Evolutionary conservation across 2,329 filamentous ascomycete species (phyloP).

Genomic region (Clarireedia monteithiana): DNA sequence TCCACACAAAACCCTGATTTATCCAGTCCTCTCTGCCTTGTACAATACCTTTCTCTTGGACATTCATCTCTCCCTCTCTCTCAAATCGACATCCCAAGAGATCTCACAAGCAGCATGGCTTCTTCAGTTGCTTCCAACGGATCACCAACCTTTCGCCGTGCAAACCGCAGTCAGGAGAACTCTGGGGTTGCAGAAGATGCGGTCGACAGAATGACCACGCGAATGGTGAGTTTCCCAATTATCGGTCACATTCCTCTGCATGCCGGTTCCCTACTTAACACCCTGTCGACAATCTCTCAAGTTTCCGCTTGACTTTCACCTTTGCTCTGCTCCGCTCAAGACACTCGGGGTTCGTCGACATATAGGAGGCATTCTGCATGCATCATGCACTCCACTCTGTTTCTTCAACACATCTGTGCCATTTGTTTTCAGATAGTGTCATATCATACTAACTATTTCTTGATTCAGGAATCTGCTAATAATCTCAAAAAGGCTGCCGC

Average conservation of each 20-base stretch:
- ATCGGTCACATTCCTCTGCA: no score
- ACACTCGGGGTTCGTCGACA: background rate
- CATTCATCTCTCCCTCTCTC: background rate
- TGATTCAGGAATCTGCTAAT: constrained; percentile 16
- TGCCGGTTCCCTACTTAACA: background rate
- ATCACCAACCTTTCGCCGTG: constrained; percentile 35
- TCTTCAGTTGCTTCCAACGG: constrained; percentile 30
- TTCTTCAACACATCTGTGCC: background rate
- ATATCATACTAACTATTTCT: constrained; percentile 12
- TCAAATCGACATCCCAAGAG: constrained; percentile 12
- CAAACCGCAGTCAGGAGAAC: constrained; percentile 33
- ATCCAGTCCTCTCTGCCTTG: constrained; percentile 13
- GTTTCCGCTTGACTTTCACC: no score
- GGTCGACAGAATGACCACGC: constrained; percentile 17
- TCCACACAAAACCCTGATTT: constrained; percentile 15
- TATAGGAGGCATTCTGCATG: background rate
- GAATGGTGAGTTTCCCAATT: constrained; percentile 3
- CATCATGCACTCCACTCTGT: background rate
- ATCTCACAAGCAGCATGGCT: constrained; percentile 33
- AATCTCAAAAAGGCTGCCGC: constrained; percentile 32
- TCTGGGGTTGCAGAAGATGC: constrained; percentile 17
- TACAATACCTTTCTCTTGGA: constrained; percentile 1
- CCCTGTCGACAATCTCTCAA: background rate
- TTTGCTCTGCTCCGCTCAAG: background rate
- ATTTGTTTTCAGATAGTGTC: constrained; percentile 2